A percentile compares a stretch with the other conserved stretches of the same genome.
phyloP scores from a whole-genome alignment of 75 land plant species.

The Cryptomeria japonica region DNA sequence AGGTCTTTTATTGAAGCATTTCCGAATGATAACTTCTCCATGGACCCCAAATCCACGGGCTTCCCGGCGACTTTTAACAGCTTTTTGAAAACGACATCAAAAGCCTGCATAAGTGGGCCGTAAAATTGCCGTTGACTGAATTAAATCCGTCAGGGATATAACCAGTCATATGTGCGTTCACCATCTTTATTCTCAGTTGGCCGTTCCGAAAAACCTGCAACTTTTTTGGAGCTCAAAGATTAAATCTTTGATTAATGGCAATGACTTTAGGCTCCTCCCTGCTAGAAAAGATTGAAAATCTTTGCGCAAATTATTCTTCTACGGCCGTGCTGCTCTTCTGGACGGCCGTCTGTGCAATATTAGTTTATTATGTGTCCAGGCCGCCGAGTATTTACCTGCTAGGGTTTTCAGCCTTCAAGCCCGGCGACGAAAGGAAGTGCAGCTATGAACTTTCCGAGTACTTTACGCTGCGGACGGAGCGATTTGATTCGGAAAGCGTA shows the following conservation, averaged over 20 bases:
- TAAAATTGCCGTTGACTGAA: too few relatives aligned
- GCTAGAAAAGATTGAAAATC: not conserved
- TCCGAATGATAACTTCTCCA: too few relatives aligned
- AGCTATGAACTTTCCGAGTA: conserved; percentile 28
- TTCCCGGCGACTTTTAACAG: too few relatives aligned
- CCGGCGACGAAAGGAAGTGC: conserved; percentile 22
- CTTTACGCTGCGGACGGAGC: conserved; percentile 17
- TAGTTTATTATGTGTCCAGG: not conserved
- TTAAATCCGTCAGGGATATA: too few relatives aligned
- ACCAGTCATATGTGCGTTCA: too few relatives aligned
- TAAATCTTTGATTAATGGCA: not conserved
- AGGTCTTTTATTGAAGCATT: too few relatives aligned
- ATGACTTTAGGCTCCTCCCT: not conserved
- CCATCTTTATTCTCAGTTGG: too few relatives aligned
- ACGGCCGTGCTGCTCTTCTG: not conserved
- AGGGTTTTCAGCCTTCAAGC: conserved; percentile 43
- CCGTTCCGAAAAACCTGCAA: too few relatives aligned
- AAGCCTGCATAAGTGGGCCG: too few relatives aligned
- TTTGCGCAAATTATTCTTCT: not conserved
- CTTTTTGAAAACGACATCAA: too few relatives aligned
- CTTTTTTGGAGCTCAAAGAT: too few relatives aligned
- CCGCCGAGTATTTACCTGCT: conserved; percentile 28
- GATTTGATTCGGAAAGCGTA: conserved; percentile 5
- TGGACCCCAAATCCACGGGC: too few relatives aligned
- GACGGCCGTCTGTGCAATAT: not conserved